Evolutionary conservation across 1,284 basidiomycete genomes (phyloP).

Genomic region (Cryptococcus sp.): DNA sequence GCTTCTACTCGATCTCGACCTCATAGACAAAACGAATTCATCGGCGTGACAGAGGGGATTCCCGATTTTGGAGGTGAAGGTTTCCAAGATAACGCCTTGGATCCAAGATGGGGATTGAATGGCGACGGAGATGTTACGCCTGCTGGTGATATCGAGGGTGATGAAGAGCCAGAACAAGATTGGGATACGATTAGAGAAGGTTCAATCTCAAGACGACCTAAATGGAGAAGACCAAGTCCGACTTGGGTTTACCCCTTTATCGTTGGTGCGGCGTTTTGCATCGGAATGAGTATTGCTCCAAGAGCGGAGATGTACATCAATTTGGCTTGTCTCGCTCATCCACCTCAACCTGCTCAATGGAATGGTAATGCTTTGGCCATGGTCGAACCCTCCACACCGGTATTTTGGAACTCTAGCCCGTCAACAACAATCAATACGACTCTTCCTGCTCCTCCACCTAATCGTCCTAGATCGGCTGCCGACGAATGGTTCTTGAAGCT

Average conservation of each 20-base stretch:
- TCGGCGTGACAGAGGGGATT: background rate
- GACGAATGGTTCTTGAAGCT: constrained; percentile 43
- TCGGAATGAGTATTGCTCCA: constrained; percentile 41
- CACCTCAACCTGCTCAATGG: constrained; percentile 17
- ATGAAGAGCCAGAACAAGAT: constrained; percentile 7
- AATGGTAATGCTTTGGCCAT: no score
- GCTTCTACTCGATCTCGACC: constrained; percentile 1
- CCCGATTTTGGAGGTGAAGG: background rate
- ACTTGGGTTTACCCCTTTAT: constrained; percentile 42
- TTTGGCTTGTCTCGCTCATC: constrained; percentile 45
- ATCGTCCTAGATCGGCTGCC: constrained; percentile 14
- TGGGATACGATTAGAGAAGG: constrained; percentile 29
- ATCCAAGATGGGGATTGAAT: background rate
- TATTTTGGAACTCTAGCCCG: background rate
- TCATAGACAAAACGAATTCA: background rate
- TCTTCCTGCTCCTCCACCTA: background rate
- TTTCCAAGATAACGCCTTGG: background rate
- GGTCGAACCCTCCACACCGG: constrained; percentile 1
- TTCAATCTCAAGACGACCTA: constrained; percentile 24
- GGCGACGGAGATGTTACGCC: background rate
- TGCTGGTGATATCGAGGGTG: background rate
- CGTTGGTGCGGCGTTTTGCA: constrained; percentile 24
- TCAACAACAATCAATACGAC: constrained; percentile 1
- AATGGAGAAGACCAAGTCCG: constrained; percentile 37
- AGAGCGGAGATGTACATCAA: constrained; percentile 42